Conservation (phyloP, 768 basidiomycete species). For the Kwoniella botswanensis region DNA sequence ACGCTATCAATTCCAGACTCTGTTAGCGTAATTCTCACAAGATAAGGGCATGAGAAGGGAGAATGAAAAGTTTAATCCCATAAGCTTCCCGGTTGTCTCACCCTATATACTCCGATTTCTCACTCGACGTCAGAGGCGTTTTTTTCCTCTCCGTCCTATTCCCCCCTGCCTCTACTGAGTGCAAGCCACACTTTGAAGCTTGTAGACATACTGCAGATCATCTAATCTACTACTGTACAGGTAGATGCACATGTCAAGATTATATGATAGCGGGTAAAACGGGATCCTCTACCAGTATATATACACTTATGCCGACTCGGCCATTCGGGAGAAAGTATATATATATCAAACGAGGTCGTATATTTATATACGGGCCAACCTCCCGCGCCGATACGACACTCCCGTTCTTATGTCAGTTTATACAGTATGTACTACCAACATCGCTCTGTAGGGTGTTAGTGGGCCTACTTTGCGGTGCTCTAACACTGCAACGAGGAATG, state of each 20-base stretch:
- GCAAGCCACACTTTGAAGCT: not conserved
- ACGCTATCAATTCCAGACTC: not conserved
- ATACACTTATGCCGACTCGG: too few relatives aligned
- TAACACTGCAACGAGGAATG: not conserved
- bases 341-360: too few relatives aligned
- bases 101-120: conserved; percentile 2
- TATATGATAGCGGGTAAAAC: not conserved
- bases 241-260: not conserved
- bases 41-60: not conserved
- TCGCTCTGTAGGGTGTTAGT: not conserved
- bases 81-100: conserved; percentile 21
- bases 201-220: not conserved
- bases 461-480: not conserved
- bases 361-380: too few relatives aligned
- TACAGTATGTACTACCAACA: too few relatives aligned
- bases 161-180: not conserved
- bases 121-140: conserved; percentile 3
- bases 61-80: conserved; percentile 8
- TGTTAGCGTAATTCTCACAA: not conserved
- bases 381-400: too few relatives aligned
- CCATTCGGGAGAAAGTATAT: too few relatives aligned
- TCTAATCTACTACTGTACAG: not conserved
- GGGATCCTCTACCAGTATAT: not conserved
- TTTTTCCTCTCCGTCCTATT: not conserved
- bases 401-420: too few relatives aligned